Base-by-base conservation (phyloP, 1,284 basidiomycete genomes). In the Microbotryum violaceum region DNA sequence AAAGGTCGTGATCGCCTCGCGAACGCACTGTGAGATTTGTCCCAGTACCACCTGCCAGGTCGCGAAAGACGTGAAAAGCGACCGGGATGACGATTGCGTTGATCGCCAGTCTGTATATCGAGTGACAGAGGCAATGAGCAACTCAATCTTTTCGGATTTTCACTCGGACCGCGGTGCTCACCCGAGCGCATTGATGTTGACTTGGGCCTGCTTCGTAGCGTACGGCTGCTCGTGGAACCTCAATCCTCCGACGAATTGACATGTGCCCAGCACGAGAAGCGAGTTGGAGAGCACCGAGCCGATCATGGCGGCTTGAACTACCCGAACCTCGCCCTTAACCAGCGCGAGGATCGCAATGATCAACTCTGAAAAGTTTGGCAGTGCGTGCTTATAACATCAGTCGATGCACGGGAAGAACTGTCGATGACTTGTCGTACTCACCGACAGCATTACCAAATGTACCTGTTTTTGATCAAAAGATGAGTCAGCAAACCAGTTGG, bases 201-300 rank as follows among this genome's bases (percentile, higher is more conserved):
- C 77, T 75, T 92, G 90, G 2, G 88, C 83, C 61, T 84, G 88
- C 81, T 74, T 80, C 29, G 82, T 78, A 54, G 81, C 80, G 70
- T 85, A 85, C 48, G 82, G 78, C 71, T 85, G 83, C 66, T 84
- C 81, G 68, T 81, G 80, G 75, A 83, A 85, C 60, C 81, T 78
- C 56, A 82, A 79, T 25, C 83, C 83, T 64, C 83, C 72, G 29
- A 67, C 74, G 54, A 91, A 79, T 79, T 91, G 91, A 23, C 88
- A 89, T 77, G 87, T 90, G 23, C 91, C 91, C 7, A 93, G 78
- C 18, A 94, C 91, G 37, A 93, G 81, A 6, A 93, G 81, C 56
- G 91, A 80, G 75, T 94, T 94, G n/a, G 88, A 91, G 31, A 94
- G 77, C 57, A 94, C 88, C n/a, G 86, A 88, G 29, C 88, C 88